Percentiles rank a stretch among this genome's conserved stretches.
Evolutionary conservation across 2,329 filamentous ascomycete genomes (phyloP).

Genomic region (Cytospora paraplurivora): DNA sequence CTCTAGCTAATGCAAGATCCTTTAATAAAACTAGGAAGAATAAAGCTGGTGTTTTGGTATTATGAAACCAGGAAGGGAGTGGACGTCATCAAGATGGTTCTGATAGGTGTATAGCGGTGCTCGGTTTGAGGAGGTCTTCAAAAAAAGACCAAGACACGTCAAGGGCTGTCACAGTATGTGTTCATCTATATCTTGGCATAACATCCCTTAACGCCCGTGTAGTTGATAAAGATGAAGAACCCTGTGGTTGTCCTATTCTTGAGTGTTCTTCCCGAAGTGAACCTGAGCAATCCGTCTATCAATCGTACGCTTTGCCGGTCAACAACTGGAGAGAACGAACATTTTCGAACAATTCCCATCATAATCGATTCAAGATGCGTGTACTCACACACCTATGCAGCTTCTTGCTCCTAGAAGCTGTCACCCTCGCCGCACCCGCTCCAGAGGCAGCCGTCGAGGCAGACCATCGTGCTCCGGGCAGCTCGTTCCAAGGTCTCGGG

Average conservation of each 20-base stretch:
- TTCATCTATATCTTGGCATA: not conserved
- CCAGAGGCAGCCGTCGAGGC: not conserved
- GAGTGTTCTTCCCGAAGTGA: not conserved
- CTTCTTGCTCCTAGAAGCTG: not conserved
- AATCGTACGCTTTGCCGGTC: not conserved
- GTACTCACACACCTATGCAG: not conserved
- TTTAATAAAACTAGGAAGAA: not conserved
- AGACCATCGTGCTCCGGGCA: not conserved
- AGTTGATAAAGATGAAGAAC: not conserved
- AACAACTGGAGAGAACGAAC: not conserved
- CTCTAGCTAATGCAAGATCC: not conserved
- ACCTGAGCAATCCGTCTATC: not conserved
- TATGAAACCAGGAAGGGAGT: not conserved
- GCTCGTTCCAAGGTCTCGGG: not conserved
- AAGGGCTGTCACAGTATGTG: not conserved
- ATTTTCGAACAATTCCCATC: not conserved
- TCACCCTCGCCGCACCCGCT: slow-evolving; percentile 4
- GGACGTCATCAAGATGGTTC: not conserved
- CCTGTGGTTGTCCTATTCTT: not conserved
- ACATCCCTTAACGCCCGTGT: not conserved
- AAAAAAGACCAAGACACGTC: slow-evolving; percentile 9
- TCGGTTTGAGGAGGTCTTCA: slow-evolving; percentile 8
- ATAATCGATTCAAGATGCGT: slow-evolving; percentile 2
- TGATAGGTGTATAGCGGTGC: not conserved
- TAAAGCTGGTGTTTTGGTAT: not conserved